These are phyloP conservation scores for Botrytis tulipae DNA, from an alignment of 2,329 filamentous ascomycete genomes.

Conservation along the genomic window DNA sequence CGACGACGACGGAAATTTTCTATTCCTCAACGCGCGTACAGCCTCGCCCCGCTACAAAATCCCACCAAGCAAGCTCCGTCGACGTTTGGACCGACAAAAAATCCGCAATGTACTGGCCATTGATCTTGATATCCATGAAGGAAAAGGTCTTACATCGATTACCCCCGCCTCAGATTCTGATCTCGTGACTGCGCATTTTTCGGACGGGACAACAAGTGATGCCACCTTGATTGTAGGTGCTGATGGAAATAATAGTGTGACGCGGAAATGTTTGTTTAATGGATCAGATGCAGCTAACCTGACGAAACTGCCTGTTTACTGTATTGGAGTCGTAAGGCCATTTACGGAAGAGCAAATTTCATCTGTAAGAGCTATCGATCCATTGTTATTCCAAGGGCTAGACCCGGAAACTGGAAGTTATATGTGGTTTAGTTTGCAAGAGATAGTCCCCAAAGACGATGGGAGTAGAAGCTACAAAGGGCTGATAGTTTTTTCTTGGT, in stretches of 20 bases:
- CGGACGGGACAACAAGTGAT: slow-evolving; percentile 38
- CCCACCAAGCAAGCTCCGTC: slow-evolving; percentile 40
- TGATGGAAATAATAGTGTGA: slow-evolving; percentile 41
- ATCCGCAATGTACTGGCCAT: slow-evolving; percentile 23
- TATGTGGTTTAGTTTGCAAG: slow-evolving; percentile 50
- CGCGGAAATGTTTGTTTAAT: slow-evolving; percentile 26
- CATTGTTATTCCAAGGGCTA: slow-evolving; percentile 53
- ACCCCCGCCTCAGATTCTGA: slow-evolving; percentile 18
- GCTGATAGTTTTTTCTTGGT: slow-evolving; percentile 50
- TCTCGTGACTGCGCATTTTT: slow-evolving; percentile 36
- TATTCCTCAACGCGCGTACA: slow-evolving; percentile 44
- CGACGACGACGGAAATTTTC: slow-evolving; percentile 42
- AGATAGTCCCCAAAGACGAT: slow-evolving; percentile 40
- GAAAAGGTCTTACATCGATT: slow-evolving; percentile 46
- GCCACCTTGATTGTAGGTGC: slow-evolving; percentile 43
- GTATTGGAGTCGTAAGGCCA: slow-evolving; percentile 42
- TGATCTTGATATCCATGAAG: slow-evolving; percentile 46
- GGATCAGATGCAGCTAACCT: slow-evolving; percentile 41
- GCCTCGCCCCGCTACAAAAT: slow-evolving; percentile 43
- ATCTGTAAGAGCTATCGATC: slow-evolving; percentile 49
- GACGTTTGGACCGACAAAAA: slow-evolving; percentile 41
- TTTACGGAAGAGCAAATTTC: slow-evolving; percentile 42
- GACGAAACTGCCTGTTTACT: slow-evolving; percentile 40
- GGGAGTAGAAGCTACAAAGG: slow-evolving; percentile 42
- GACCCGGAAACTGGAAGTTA: slow-evolving; percentile 51